phyloP scores from a whole-genome alignment of 192 early-diverging fungal genomes.

The Podila minutissima region DNA sequence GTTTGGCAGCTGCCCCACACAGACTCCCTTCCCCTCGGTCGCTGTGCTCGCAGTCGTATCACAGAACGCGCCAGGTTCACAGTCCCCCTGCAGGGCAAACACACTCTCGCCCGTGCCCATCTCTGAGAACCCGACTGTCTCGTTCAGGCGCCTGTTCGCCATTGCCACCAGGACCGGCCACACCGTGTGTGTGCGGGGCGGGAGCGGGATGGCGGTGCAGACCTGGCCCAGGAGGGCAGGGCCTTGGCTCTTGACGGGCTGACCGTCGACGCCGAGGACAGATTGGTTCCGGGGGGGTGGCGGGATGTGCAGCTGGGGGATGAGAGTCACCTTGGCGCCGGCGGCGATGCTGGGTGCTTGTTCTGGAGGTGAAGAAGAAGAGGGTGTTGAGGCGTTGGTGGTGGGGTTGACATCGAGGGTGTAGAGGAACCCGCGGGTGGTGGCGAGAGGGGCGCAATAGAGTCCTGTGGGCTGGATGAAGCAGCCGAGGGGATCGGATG shows the following conservation, averaged over 20 bases:
- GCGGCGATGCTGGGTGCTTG: neutral
- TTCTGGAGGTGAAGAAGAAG: neutral
- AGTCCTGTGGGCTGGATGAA: conserved; percentile 33
- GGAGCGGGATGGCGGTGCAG: conserved; percentile 12
- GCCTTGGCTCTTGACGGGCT: conserved; percentile 8
- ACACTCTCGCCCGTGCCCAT: conserved; percentile 16
- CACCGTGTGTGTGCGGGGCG: neutral
- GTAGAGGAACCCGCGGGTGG: conserved; percentile 44
- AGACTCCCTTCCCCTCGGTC: neutral
- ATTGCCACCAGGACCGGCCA: conserved; percentile 13
- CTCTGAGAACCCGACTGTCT: conserved; percentile 8
- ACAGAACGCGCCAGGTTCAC: conserved; percentile 31
- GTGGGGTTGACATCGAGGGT: conserved; percentile 7
- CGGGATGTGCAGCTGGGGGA: conserved; percentile 17
- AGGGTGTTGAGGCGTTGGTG: neutral
- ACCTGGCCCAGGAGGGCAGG: conserved; percentile 12
- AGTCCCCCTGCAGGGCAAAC: conserved; percentile 15
- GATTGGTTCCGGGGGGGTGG: neutral
- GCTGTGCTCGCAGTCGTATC: neutral
- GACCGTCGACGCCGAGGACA: conserved; percentile 13
- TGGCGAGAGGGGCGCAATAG: conserved; percentile 26
- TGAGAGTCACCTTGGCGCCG: neutral
- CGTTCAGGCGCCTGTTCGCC: conserved; percentile 16
- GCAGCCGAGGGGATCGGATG: conserved; percentile 11
- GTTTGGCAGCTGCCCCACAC: conserved; percentile 25